phyloP scores from a whole-genome alignment of 2,329 filamentous ascomycete species.

The Fusarium pseudograminearum region DNA sequence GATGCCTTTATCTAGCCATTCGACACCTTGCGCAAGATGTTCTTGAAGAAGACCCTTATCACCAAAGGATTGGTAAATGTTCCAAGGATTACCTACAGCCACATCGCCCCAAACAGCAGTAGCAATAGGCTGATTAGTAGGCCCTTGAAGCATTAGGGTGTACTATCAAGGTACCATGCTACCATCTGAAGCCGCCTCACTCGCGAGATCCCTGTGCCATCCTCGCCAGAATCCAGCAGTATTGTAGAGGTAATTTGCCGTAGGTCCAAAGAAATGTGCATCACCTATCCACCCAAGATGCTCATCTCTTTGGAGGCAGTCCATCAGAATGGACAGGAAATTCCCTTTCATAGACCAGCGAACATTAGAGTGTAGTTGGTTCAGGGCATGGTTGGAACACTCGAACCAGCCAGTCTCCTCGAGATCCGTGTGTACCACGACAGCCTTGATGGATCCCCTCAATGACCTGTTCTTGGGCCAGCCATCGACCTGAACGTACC shows the following conservation, averaged over 20 bases:
- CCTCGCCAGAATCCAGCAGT: slow-evolving; percentile 58
- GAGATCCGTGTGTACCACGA: slow-evolving; percentile 65
- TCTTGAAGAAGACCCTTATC: slow-evolving; percentile 7
- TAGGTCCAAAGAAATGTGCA: slow-evolving; percentile 62
- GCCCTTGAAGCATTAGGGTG: neutral
- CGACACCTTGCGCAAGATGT: slow-evolving; percentile 38
- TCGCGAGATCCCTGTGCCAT: slow-evolving; percentile 30
- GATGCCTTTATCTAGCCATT: slow-evolving; percentile 12
- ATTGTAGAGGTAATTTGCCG: slow-evolving; percentile 66
- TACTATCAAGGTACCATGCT: neutral
- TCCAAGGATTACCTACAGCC: slow-evolving; percentile 26
- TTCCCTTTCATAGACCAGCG: slow-evolving; percentile 70
- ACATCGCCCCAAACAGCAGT: slow-evolving; percentile 36
- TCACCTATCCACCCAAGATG: slow-evolving; percentile 65
- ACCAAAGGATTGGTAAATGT: slow-evolving; percentile 16
- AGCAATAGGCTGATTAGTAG: neutral
- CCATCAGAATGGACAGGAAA: slow-evolving; percentile 67
- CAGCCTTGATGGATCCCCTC: slow-evolving; percentile 40
- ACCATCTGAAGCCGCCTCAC: neutral
- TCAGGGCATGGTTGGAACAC: slow-evolving; percentile 64
- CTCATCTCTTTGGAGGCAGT: slow-evolving; percentile 68
- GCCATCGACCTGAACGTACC: slow-evolving; percentile 62
- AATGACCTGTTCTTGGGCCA: slow-evolving; percentile 52
- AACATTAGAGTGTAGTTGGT: slow-evolving; percentile 65
- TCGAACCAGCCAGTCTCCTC: slow-evolving; percentile 61